Evolutionary conservation across 345 rosid genomes (phyloP).

Genomic region (Turritis glabra): DNA sequence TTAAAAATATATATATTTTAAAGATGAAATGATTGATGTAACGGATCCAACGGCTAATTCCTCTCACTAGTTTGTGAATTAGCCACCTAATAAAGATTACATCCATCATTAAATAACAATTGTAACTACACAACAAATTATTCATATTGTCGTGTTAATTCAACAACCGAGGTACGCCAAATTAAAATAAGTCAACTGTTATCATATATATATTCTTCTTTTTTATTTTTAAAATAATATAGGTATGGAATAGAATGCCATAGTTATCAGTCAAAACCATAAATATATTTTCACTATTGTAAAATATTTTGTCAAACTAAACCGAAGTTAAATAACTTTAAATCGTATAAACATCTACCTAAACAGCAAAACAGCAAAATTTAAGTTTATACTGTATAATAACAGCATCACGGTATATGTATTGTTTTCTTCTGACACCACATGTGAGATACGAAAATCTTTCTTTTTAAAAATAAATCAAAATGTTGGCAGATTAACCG

Average conservation of each 20-base stretch:
- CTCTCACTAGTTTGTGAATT: not conserved
- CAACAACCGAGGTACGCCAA: constrained; percentile 12
- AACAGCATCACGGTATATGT: not conserved
- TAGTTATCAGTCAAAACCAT: too few species aligned
- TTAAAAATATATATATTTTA: not conserved
- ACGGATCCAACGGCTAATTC: constrained; percentile 35
- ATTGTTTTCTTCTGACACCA: constrained; percentile 20
- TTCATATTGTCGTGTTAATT: not conserved
- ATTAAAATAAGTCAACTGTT: not conserved
- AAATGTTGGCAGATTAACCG: constrained; percentile 17
- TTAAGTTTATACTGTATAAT: not conserved
- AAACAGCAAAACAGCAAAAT: constrained; percentile 4
- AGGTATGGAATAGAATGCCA: not conserved
- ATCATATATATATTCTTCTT: too few species aligned
- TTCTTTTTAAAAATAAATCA: not conserved
- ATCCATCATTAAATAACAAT: constrained; percentile 3
- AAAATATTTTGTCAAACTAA: too few species aligned
- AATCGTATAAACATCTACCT: not conserved
- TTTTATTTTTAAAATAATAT: too few species aligned
- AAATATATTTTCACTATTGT: too few species aligned
- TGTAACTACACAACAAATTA: not conserved
- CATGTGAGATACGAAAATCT: constrained; percentile 18
- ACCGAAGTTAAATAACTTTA: not conserved
- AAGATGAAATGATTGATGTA: constrained; percentile 21
- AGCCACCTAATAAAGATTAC: constrained; percentile 31